A percentile compares a stretch with the other conserved stretches of the same genome.
These are phyloP conservation scores for Gossypioides kirkii DNA, from an alignment of 345 rosid genomes.

Conservation along the genomic window DNA sequence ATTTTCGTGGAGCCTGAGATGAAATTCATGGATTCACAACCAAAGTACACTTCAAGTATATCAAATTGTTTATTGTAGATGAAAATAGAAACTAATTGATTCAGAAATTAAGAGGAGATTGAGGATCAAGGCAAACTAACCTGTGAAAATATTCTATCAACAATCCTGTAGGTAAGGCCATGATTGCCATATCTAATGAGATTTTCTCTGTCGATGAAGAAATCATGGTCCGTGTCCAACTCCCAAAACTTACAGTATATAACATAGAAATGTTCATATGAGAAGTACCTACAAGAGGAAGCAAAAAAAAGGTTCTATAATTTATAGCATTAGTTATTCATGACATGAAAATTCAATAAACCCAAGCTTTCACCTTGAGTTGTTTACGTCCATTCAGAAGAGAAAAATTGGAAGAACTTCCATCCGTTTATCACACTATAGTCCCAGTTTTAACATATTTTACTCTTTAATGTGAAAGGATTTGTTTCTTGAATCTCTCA, in stretches of 20 bases:
- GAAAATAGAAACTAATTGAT: neutral
- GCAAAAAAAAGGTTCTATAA: neutral
- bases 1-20: constrained; percentile 64
- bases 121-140: constrained; percentile 33
- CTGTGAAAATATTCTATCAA: constrained; percentile 89
- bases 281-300: constrained; percentile 64
- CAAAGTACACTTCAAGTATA: neutral
- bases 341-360: neutral
- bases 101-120: neutral
- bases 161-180: constrained; percentile 81
- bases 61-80: neutral
- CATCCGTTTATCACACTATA: neutral
- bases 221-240: constrained; percentile 78
- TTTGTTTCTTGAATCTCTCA: neutral
- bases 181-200: constrained; percentile 75
- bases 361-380: neutral
- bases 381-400: neutral
- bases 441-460: constrained; percentile 6
- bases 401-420: neutral
- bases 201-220: constrained; percentile 73
- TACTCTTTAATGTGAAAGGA: neutral
- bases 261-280: constrained; percentile 87
- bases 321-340: neutral
- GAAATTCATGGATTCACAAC: constrained; percentile 12
- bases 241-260: constrained; percentile 88